Base-by-base conservation (phyloP, 192 early-diverging fungal species). In the Haplosporangium gracile region DNA sequence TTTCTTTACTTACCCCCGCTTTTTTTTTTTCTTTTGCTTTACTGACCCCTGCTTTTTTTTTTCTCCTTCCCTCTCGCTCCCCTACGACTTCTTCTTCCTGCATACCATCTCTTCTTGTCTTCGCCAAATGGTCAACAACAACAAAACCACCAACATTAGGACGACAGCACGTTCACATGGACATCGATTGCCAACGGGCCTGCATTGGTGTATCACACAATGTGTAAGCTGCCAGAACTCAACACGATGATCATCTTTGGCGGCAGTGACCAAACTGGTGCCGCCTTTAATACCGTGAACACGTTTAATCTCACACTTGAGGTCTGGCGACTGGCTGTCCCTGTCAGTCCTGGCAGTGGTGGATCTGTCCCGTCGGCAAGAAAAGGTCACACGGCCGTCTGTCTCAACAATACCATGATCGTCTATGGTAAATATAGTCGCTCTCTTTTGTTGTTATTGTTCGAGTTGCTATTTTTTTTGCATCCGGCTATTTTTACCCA, bases 161-260 rank as follows among this genome's bases (percentile, higher is more conserved):
- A 90, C 71, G 88, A 90, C 11, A 88, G 86, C 40, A 89, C 90
- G 39, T 88, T 94, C n/a, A 80, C 82, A 29, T 94, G 93, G 93
- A 81, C 90, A 40, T 91, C 92, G 24, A 89, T 89, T 11, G 92
- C 91, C 82, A 94, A 94, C 76, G 92, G 88, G 29, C 92, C 82
- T 1, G 88, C 88, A 29, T 83, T 89, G 82, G 91, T 84, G 88
- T 92, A 85, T 80, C 92, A 91, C 63, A 89, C 88, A 22, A 75
- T 89, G 77, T 95, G 87, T 84, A 92, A 88, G 88, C 88, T 91
- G 83, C 82, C 86, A 76, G 90, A 75, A 3, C 92, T 91, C 71
- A 90, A 94, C 49, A 84, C 88, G 42, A 81, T 95, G 68, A 84
- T 92, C 9, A 83, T 92, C 40, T 96, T 95, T 91, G 95, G 95